Base-by-base conservation (phyloP, 2,329 filamentous ascomycete species). In the Ophiocordyceps polyrhachis-furcata region DNA sequence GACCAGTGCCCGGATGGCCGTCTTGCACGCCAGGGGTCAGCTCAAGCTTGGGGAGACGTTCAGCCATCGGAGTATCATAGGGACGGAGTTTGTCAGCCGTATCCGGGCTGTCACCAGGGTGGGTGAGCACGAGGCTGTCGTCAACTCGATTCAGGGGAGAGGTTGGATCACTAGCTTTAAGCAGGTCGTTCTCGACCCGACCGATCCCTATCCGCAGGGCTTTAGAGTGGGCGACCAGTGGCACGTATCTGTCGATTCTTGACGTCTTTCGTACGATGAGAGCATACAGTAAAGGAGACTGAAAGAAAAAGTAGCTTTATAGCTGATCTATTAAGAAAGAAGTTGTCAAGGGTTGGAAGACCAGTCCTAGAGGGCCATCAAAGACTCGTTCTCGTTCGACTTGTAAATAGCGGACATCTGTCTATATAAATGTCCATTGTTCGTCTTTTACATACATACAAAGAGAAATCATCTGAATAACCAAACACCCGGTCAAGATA, bases 141-240 rank as follows among this genome's bases (percentile, higher is more conserved):
- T 65, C 7, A 60, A 67, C 0, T 61, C 56, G 0, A 54, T 69
- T 2, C 62, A 65, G 43, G 66, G 67, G 0, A 53, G 63, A 19
- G 66, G 59, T 2, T 69, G 67, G 66, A 64, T 69, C 42, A 67
- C 65, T 0, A 57, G 63, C 21, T 64, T 60, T 48, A 65, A 66
- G 48, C 59, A 67, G 44, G 53, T 63, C 3, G 55, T 66, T n/a
- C 49, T 69, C 12, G 65, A 68, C 46, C 58, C 62, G 2, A 56
- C 56, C 0, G 66, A 69, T 51, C 66, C 66, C 0, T 69, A 65
- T 46, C 66, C 63, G 11, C 48, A 55, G 14, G 62, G 61, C 2
- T 66, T 50, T 19, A 6, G 37, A 5, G 37, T 40, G n/a, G 37
- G n/a, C 37, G 37, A 40, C 37, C 43, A 40, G 37, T 40, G 37